Conservation (phyloP, 2,329 filamentous ascomycete genomes). For the Helotiales sp. region DNA sequence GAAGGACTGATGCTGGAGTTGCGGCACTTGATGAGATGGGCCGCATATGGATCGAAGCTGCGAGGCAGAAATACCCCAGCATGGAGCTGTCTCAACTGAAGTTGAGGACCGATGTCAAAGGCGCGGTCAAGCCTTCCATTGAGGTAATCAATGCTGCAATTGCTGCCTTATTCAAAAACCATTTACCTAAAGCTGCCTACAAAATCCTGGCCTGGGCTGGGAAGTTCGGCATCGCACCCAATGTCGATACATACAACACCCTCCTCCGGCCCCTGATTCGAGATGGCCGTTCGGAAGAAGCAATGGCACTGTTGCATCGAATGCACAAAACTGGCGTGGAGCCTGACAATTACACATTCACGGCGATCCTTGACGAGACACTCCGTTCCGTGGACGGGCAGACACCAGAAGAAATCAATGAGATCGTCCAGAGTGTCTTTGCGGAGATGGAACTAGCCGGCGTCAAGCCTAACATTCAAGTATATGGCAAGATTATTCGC, state of each 20-base stretch:
- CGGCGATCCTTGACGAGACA: conserved; percentile 69
- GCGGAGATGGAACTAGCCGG: conserved; percentile 60
- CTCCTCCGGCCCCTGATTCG: conserved; percentile 66
- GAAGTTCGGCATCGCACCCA: conserved; percentile 50
- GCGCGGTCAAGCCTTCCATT: conserved; percentile 62
- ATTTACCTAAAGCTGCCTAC: conserved; percentile 54
- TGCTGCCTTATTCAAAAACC: conserved; percentile 60
- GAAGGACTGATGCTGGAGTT: conserved; percentile 61
- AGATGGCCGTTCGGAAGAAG: conserved; percentile 52
- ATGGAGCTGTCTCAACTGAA: conserved; percentile 31
- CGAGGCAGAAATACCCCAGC: conserved; percentile 30
- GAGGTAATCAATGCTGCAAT: conserved; percentile 73
- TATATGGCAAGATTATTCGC: conserved; percentile 74
- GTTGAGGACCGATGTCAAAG: conserved; percentile 40
- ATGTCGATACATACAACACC: conserved; percentile 65
- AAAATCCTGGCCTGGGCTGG: conserved; percentile 56
- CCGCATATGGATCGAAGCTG: conserved; percentile 55
- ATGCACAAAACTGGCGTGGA: conserved; percentile 63
- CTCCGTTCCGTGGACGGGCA: conserved; percentile 50
- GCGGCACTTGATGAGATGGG: conserved; percentile 70
- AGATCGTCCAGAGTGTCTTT: conserved; percentile 60
- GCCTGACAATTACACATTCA: conserved; percentile 73
- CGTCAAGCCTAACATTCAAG: conserved; percentile 63
- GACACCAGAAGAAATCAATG: conserved; percentile 54
- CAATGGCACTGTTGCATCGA: conserved; percentile 56